These are phyloP conservation scores for Entophlyctis luteolus DNA, from an alignment of 192 early-diverging fungal species.

Conservation along the genomic window DNA sequence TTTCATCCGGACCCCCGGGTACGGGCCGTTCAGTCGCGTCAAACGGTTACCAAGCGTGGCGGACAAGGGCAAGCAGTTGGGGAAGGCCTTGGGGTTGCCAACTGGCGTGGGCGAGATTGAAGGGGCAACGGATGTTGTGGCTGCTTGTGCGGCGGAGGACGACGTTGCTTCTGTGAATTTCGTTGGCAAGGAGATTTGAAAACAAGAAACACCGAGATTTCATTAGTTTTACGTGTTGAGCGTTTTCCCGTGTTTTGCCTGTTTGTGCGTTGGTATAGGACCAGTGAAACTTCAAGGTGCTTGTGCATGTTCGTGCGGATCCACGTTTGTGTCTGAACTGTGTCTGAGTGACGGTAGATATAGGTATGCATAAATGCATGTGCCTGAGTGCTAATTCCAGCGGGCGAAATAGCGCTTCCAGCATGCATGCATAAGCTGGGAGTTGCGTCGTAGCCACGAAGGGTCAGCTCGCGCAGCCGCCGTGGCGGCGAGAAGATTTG, in stretches of 20 bases:
- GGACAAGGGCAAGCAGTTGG: conserved; percentile 1
- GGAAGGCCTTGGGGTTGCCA: not conserved
- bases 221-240: not conserved
- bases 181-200: conserved; percentile 9
- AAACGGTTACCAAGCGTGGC: conserved; percentile 19
- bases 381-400: no score
- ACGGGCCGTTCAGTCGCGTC: conserved; percentile 65
- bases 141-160: conserved; percentile 3
- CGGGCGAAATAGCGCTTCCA: no score
- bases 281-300: not conserved
- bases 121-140: not conserved
- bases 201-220: not conserved
- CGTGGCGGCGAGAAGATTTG: no score
- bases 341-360: not conserved
- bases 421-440: no score
- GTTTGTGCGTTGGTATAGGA: not conserved
- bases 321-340: not conserved
- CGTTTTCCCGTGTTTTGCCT: not conserved
- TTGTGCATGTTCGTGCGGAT: not conserved
- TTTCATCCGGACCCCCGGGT: conserved; percentile 66
- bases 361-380: not conserved
- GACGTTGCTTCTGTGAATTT: conserved; percentile 7
- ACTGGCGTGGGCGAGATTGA: not conserved
- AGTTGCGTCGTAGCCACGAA: no score
- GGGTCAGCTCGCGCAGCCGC: no score